Percentiles rank a stretch among this genome's conserved stretches.
These are phyloP conservation scores for Candida pseudoglaebosa DNA, from an alignment of 805 yeast species.

Conservation along the genomic window DNA sequence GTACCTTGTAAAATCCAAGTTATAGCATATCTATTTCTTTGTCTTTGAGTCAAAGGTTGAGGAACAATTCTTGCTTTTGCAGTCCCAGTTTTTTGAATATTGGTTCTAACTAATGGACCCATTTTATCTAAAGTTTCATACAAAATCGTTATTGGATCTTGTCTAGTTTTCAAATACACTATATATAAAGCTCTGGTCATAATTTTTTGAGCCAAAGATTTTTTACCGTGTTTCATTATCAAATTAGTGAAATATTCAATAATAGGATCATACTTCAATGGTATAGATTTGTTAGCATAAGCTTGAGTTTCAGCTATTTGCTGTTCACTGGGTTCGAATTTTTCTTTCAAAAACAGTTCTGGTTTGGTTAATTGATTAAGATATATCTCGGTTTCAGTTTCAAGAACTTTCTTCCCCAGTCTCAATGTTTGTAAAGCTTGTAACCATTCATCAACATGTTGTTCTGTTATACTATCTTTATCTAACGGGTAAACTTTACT, in stretches of 20 bases:
- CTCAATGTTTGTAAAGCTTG: slow-evolving; percentile 39
- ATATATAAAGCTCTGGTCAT: slow-evolving; percentile 77
- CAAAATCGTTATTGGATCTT: slow-evolving; percentile 76
- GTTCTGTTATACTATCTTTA: slow-evolving; percentile 33
- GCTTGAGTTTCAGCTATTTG: slow-evolving; percentile 57
- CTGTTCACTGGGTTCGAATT: slow-evolving; percentile 57
- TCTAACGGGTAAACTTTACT: slow-evolving; percentile 37
- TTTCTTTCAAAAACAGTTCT: slow-evolving; percentile 28
- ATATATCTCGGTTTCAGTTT: slow-evolving; percentile 32
- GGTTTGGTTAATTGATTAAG: slow-evolving; percentile 37
- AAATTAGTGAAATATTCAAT: slow-evolving; percentile 76
- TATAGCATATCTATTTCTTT: slow-evolving; percentile 83
- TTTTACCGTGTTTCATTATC: slow-evolving; percentile 91
- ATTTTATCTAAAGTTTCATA: slow-evolving; percentile 71
- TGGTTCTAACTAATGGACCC: slow-evolving; percentile 80
- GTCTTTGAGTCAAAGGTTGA: slow-evolving; percentile 74
- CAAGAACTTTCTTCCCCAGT: slow-evolving; percentile 28
- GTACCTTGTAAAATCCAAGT: slow-evolving; percentile 87
- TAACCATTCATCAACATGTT: slow-evolving; percentile 46
- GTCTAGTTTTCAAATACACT: slow-evolving; percentile 64
- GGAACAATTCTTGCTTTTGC: slow-evolving; percentile 84
- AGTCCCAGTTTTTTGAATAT: slow-evolving; percentile 74
- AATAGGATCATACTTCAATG: slow-evolving; percentile 62
- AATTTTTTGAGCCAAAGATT: slow-evolving; percentile 69
- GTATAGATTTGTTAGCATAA: slow-evolving; percentile 51